Evolutionary conservation across 2,329 filamentous ascomycete species (phyloP).

Genomic region (Cephalotrichum gorgonifer): DNA sequence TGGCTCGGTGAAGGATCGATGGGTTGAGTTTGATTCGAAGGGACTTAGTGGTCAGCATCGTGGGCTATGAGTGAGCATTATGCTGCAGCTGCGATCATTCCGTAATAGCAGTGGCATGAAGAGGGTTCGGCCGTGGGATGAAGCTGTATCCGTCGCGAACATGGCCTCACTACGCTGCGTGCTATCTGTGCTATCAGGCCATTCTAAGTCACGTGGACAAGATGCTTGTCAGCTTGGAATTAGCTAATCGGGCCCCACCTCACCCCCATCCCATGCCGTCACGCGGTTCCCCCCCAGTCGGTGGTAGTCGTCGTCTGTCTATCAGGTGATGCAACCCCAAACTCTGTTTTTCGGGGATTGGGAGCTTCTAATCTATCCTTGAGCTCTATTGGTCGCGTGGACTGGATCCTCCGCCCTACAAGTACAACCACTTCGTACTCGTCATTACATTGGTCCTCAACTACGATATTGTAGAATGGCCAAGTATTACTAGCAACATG

Average conservation of each 20-base stretch:
- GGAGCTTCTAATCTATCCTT: too few species aligned
- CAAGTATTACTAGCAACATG: too few species aligned
- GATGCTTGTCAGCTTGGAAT: not conserved
- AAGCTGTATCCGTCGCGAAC: too few species aligned
- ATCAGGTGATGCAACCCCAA: not conserved
- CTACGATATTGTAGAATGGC: too few species aligned
- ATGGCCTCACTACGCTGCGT: too few species aligned
- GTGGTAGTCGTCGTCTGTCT: not conserved
- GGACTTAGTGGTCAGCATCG: slow-evolving; percentile 2
- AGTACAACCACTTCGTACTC: too few species aligned
- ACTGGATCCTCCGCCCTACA: not conserved
- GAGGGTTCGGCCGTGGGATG: not conserved
- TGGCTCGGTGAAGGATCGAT: slow-evolving; percentile 25
- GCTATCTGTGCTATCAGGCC: not conserved
- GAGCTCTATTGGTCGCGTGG: not conserved
- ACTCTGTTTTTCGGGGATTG: not conserved
- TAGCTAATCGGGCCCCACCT: too few species aligned
- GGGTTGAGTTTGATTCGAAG: slow-evolving; percentile 1
- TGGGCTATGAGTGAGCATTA: not conserved
- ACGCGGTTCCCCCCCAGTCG: not conserved
- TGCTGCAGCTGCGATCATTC: not conserved
- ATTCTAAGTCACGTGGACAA: not conserved
- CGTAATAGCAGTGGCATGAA: not conserved
- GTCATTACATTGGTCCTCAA: too few species aligned
- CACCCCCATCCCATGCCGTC: not conserved